Evolutionary conservation across 768 basidiomycete species (phyloP).

Genomic region (Tylopilus plumbeoviolaceoides): DNA sequence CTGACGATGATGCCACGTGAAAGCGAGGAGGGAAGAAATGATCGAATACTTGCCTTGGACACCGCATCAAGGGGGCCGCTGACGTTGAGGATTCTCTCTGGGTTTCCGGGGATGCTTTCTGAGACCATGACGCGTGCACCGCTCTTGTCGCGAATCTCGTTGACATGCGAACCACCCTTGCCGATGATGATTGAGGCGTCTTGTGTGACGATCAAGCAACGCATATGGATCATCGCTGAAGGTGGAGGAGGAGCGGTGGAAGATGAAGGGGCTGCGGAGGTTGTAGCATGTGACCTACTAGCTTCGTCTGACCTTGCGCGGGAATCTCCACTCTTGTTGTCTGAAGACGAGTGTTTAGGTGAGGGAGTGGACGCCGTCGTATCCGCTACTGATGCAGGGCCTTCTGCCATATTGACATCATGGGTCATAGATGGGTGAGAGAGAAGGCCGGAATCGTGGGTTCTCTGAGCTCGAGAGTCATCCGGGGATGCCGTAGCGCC

Average conservation of each 20-base stretch:
- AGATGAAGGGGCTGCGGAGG: slow-evolving; percentile 48
- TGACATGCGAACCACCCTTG: slow-evolving; percentile 91
- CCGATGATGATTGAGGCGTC: slow-evolving; percentile 99
- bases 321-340: slow-evolving; percentile 40
- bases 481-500: slow-evolving; percentile 61
- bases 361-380: slow-evolving; percentile 55
- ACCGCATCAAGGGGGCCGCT: slow-evolving; percentile 97
- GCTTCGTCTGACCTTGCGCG: slow-evolving; percentile 34
- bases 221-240: slow-evolving; percentile 91
- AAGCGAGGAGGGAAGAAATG: background rate
- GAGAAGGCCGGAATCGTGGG: slow-evolving; percentile 41
- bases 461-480: slow-evolving; percentile 51
- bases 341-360: slow-evolving; percentile 43
- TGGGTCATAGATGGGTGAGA: slow-evolving; percentile 36
- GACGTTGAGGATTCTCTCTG: slow-evolving; percentile 97
- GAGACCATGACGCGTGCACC: slow-evolving; percentile 96
- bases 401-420: slow-evolving; percentile 68
- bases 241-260: slow-evolving; percentile 45
- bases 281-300: slow-evolving; percentile 41
- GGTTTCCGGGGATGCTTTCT: slow-evolving; percentile 97
- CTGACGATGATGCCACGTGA: slow-evolving; percentile 37
- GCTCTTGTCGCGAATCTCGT: slow-evolving; percentile 97
- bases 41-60: slow-evolving; percentile 67
- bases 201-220: slow-evolving; percentile 97
- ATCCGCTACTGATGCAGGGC: slow-evolving; percentile 35